Evolutionary conservation across 768 basidiomycete species (phyloP), one percentile per base, ranked within the genome.

Genomic region (Amanita rubescens): DNA sequence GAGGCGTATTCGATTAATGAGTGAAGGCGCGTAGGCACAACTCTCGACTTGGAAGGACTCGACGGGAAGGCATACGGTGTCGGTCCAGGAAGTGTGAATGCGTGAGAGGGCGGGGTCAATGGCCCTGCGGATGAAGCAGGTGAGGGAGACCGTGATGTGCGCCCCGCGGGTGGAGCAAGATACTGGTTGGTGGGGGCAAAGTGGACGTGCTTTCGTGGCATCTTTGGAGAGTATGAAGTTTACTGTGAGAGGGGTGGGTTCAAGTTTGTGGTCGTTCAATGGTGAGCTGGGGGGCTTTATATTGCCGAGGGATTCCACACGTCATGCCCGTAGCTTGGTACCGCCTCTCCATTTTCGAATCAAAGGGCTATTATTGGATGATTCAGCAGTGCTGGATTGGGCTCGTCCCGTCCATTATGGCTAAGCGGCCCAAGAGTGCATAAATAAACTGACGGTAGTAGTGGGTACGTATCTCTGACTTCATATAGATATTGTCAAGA

Each of bases 1-100:
- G 49, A 22, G 19, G 58, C 59, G n/a, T 30, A 51, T 41, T 65
- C 58, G n/a, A 71, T 59, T 34, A 68, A 59, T 10, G 55, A 53
- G 51, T 73, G 71, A 3, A 61, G 34, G 25, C 58, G 63, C 15
- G 19, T 20, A 30, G 38, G 22, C 24, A 15, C n/a, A 14, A 11
- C 15, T 6, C 37, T 35, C 17, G 37, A 17, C 37, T 51, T 51
- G 19, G 35, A 17, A 11, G 24, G 25, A 11, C n/a, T n/a, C n/a
- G 37, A 19, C 10, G 35, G 38, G 3, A 51, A 41, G 1, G 25
- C 35, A 25, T 51, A 51, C 12, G 49, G 49, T 6, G 49, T 51
- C 24, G 49, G 49, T 11, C 49, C 49, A 10, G 49, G 49, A 8
- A 51, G 39, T 2, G 30, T 3, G 49, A 41, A 39, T 12, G 27